phyloP scores from a whole-genome alignment of 176 grass and related monocot genomes.

The Otatea glauca region DNA sequence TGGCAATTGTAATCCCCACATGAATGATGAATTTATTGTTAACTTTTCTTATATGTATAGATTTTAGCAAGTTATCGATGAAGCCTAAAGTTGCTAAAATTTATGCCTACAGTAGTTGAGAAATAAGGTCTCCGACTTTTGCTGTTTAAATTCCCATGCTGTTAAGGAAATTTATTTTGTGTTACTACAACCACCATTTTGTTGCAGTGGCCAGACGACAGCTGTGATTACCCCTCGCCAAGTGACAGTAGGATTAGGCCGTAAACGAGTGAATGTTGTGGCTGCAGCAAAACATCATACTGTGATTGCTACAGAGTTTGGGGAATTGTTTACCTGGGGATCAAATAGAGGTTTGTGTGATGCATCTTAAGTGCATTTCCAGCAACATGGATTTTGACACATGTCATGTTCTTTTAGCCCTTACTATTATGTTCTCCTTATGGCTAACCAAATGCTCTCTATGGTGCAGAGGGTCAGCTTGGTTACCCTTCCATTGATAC shows the following conservation, averaged over 20 bases:
- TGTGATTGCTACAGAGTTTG: constrained; percentile 81
- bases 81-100: constrained; percentile 30
- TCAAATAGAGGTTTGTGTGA: constrained; percentile 90
- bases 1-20: neutral
- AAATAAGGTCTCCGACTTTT: neutral
- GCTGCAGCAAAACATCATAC: constrained; percentile 99
- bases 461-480: constrained; percentile 88
- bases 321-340: constrained; percentile 98
- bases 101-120: constrained; percentile 11
- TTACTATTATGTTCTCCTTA: constrained; percentile 29
- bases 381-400: constrained; percentile 30
- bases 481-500: constrained; percentile 98
- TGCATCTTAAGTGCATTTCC: constrained; percentile 39
- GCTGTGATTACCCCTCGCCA: constrained; percentile 96
- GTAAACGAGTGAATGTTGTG: constrained; percentile 70
- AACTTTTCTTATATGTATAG: neutral
- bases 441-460: constrained; percentile 38
- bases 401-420: constrained; percentile 18
- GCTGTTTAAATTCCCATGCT: neutral
- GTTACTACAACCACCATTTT: constrained; percentile 31
- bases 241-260: constrained; percentile 78
- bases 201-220: constrained; percentile 86
- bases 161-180: constrained; percentile 24
- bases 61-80: constrained; percentile 21
- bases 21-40: neutral